Evolutionary conservation across 148 eudicot species (phyloP), one percentile per base, ranked within the genome.

Genomic region (Limonium bicolor): DNA sequence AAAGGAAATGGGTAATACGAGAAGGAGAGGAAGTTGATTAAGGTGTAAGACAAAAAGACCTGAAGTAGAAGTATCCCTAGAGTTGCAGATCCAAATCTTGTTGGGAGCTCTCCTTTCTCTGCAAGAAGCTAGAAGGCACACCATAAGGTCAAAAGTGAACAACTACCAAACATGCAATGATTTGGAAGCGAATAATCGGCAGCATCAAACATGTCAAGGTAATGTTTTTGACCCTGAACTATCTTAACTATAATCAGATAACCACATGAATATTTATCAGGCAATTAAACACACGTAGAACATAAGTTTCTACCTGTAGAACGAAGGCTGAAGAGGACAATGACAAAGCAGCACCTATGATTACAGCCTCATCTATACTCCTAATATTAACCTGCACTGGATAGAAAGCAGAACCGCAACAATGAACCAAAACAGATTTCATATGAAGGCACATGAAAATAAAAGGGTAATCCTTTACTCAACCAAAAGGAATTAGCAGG

Each of bases 81-180:
- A 27, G 99, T 84, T 45, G 99, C 95, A 20, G 99, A 90, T 41
- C 99, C 99, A 49, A 90, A 90, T 55, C 82, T 71, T 21, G 95
- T 90, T 30, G 95, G 85, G 62, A 90, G 88, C 63, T 90, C 99
- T 55, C 99, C 99, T 73, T 75, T 90, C 61, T 90, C 95, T 68
- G 99, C 95, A 60, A 84, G 93, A 76, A 90, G 95, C 99, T 90
- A 67, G 52, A 66, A 11, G 42, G 29, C 24, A 50, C 20, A 46
- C 53, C 5, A 53, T 64, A 55, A 65, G 63, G 31, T 57, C 46
- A n/a, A 44, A 15, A 34, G 12, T 20, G 35, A 28, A 36, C n/a
- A 46, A 25, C 32, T 21, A 43, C n/a, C n/a, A n/a, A n/a, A n/a
- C n/a, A n/a, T n/a, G n/a, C n/a, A n/a, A n/a, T n/a, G n/a, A n/a